Evolutionary conservation across 78 protist species (phyloP).

Genomic region (Speleostelium caveatum): DNA sequence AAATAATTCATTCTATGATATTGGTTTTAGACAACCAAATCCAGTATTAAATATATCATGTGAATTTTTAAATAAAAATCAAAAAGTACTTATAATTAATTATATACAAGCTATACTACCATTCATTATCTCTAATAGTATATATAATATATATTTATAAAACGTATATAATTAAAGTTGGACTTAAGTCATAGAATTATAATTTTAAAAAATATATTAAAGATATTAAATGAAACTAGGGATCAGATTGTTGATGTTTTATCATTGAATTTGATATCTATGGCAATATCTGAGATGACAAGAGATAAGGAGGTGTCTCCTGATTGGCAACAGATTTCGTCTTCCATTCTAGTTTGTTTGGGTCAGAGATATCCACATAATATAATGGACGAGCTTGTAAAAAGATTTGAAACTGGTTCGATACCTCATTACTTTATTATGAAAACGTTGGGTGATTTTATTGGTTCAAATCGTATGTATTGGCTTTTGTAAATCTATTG

Average conservation of each 20-base stretch:
- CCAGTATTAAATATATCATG: constrained; percentile 34
- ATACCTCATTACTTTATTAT: constrained; percentile 86
- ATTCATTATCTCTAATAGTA: not conserved
- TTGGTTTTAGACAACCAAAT: constrained; percentile 76
- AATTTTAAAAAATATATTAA: constrained; percentile 26
- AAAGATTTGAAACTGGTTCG: constrained; percentile 76
- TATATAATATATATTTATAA: too few relatives aligned
- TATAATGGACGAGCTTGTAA: constrained; percentile 75
- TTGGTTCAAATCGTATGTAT: constrained; percentile 63
- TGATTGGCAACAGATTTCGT: constrained; percentile 87
- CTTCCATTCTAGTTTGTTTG: constrained; percentile 68
- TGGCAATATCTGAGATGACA: constrained; percentile 61
- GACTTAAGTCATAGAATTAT: constrained; percentile 42
- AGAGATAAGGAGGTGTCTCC: constrained; percentile 79
- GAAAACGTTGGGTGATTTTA: constrained; percentile 85
- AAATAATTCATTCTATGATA: constrained; percentile 52
- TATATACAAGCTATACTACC: too few relatives aligned
- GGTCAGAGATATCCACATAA: constrained; percentile 55
- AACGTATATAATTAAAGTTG: constrained; percentile 10
- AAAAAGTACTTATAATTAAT: constrained; percentile 19
- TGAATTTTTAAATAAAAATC: constrained; percentile 59
- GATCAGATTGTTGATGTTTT: constrained; percentile 37
- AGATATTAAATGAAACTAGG: constrained; percentile 40
- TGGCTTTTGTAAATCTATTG: too few relatives aligned
- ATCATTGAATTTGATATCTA: constrained; percentile 7